Conservation (phyloP, 2,329 filamentous ascomycete species). For the Corniculantispora saksenae region DNA sequence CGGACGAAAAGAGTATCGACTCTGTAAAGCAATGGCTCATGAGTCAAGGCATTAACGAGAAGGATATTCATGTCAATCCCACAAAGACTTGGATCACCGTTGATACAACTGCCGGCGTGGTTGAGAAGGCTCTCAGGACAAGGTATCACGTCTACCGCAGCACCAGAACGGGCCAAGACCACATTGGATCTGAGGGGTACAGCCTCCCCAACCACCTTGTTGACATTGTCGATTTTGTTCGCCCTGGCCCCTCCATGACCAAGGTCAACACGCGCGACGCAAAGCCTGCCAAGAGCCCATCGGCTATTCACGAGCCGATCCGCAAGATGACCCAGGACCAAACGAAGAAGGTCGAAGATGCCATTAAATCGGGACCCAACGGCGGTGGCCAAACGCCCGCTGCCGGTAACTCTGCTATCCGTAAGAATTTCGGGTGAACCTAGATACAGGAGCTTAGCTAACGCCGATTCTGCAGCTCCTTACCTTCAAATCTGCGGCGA, state of each 20-base stretch:
- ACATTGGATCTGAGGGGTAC: conserved; percentile 45
- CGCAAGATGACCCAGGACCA: conserved; percentile 27
- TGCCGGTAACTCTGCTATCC: conserved; percentile 3
- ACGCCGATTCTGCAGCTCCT: neutral
- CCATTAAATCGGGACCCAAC: conserved; percentile 13
- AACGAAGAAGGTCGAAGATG: conserved; percentile 7
- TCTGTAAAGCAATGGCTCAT: conserved; percentile 56
- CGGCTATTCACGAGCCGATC: conserved; percentile 12
- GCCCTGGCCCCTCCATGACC: conserved; percentile 42
- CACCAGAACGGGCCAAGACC: conserved; percentile 30
- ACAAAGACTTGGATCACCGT: conserved; percentile 57
- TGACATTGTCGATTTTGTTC: conserved; percentile 43
- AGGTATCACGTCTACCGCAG: conserved; percentile 55
- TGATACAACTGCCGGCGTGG: conserved; percentile 54
- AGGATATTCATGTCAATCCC: conserved; percentile 50
- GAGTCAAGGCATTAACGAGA: conserved; percentile 48
- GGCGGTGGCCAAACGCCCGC: neutral
- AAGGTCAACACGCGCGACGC: conserved; percentile 21
- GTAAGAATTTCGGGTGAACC: neutral
- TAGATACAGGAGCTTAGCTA: neutral
- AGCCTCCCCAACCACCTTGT: conserved; percentile 39
- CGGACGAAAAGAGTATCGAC: conserved; percentile 45
- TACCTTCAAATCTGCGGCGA: conserved; percentile 42
- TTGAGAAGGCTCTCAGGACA: conserved; percentile 53
- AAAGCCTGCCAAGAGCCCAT: neutral